Conservation (phyloP, 306 rosid species). For the Pterocarpus santalinus region DNA sequence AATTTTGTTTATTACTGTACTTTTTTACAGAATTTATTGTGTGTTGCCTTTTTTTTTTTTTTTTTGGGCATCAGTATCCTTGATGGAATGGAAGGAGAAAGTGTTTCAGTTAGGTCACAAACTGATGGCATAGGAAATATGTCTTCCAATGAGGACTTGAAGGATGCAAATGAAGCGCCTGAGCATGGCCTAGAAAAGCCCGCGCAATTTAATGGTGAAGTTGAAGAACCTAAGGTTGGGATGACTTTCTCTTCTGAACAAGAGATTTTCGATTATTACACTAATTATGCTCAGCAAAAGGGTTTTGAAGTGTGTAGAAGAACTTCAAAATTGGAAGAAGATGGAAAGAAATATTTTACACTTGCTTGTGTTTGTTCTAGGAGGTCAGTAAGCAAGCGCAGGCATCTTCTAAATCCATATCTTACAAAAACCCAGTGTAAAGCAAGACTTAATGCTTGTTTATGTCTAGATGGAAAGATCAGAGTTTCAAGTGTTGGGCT, state of each 20-base stretch:
- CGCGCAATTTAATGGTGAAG: background rate
- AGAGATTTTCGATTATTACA: conserved; percentile 5
- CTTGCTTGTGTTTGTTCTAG: conserved; percentile 30
- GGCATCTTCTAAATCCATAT: conserved; percentile 16
- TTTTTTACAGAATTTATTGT: background rate
- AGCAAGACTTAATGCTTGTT: conserved; percentile 19
- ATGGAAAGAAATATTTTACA: conserved; percentile 38
- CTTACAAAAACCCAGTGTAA: conserved; percentile 30
- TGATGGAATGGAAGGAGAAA: conserved; percentile 34
- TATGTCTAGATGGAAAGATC: conserved; percentile 35
- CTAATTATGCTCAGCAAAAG: conserved; percentile 1
- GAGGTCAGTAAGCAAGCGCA: conserved; percentile 1
- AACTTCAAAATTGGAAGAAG: conserved; percentile 27
- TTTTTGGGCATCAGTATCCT: background rate
- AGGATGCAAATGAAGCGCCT: background rate
- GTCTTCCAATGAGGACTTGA: conserved; percentile 13
- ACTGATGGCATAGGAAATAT: background rate
- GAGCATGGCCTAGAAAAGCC: background rate
- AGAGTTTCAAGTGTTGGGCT: conserved; percentile 26
- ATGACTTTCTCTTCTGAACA: conserved; percentile 35
- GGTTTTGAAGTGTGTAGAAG: conserved; percentile 21
- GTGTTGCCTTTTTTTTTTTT: background rate
- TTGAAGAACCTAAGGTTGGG: conserved; percentile 38
- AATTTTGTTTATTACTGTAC: background rate
- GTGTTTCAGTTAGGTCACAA: conserved; percentile 16